A percentile compares a stretch with the other conserved stretches of the same genome.
phyloP scores from a whole-genome alignment of 192 early-diverging fungal genomes.

The Rhizophagus sp. region DNA sequence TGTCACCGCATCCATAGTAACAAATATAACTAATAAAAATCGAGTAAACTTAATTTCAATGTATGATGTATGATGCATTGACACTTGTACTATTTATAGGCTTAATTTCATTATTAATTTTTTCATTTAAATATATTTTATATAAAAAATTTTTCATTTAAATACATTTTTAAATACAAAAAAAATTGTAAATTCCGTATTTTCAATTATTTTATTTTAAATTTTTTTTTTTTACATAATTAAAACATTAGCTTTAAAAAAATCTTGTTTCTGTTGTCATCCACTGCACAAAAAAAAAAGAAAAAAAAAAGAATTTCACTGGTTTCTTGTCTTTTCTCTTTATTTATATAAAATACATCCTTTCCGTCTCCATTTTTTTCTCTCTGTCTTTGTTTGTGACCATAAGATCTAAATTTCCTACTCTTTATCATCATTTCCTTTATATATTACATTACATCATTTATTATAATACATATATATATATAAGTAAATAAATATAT shows the following conservation, averaged over 20 bases:
- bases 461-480: not conserved
- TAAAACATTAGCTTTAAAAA: not conserved
- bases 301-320: not conserved
- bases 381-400: conserved; percentile 9
- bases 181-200: not conserved
- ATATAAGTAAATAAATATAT: conserved; percentile 2
- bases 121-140: no score
- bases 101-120: not conserved
- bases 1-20: not conserved
- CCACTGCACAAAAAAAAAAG: not conserved
- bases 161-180: not conserved
- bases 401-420: conserved; percentile 11
- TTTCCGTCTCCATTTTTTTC: not conserved
- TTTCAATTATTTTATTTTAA: not conserved
- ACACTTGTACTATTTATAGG: not conserved
- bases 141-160: not conserved
- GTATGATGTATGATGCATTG: no score
- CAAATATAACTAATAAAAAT: not conserved
- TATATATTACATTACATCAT: not conserved
- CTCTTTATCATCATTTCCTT: not conserved
- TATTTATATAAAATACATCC: conserved; percentile 3
- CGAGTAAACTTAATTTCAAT: not conserved
- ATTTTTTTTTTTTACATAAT: no score
- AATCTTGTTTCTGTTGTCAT: not conserved
- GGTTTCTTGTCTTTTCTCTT: no score